Evolutionary conservation across 2,329 filamentous ascomycete species (phyloP).

Genomic region (Penicillium sp.): DNA sequence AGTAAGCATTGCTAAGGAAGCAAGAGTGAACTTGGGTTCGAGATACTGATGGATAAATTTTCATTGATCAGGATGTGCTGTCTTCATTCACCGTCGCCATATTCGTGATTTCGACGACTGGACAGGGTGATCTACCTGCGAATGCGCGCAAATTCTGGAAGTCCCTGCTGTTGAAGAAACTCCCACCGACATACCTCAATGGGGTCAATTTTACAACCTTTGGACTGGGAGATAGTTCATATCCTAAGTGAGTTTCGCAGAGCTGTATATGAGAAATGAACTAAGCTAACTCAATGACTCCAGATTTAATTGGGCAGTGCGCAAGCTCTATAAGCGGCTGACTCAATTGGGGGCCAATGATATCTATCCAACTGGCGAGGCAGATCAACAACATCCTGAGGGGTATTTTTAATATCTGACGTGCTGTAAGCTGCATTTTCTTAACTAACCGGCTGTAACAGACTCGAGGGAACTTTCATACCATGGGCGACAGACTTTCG

Average conservation of each 20-base stretch:
- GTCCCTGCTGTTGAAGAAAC: conserved; percentile 75
- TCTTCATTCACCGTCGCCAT: conserved; percentile 52
- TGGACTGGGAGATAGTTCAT: conserved; percentile 92
- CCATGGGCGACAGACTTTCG: conserved; percentile 75
- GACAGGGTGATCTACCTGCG: conserved; percentile 88
- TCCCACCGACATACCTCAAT: conserved; percentile 71
- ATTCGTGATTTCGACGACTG: conserved; percentile 87
- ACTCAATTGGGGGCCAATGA: conserved; percentile 79
- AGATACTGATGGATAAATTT: neutral
- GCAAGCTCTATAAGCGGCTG: conserved; percentile 84
- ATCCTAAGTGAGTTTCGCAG: conserved; percentile 70
- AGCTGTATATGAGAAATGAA: neutral
- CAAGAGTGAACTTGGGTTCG: neutral
- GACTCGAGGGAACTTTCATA: conserved; percentile 79
- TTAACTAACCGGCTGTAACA: conserved; percentile 37
- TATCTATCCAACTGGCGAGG: conserved; percentile 79
- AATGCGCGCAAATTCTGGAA: conserved; percentile 87
- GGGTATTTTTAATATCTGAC: conserved; percentile 61
- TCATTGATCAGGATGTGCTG: conserved; percentile 35
- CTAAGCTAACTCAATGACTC: neutral
- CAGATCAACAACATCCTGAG: conserved; percentile 91
- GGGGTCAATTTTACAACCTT: conserved; percentile 79
- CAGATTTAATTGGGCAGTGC: conserved; percentile 90
- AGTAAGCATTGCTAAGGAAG: conserved; percentile 56
- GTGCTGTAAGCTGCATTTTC: neutral